Conservation (phyloP, 2,329 filamentous ascomycete genomes). For the Penicillium sp. region DNA sequence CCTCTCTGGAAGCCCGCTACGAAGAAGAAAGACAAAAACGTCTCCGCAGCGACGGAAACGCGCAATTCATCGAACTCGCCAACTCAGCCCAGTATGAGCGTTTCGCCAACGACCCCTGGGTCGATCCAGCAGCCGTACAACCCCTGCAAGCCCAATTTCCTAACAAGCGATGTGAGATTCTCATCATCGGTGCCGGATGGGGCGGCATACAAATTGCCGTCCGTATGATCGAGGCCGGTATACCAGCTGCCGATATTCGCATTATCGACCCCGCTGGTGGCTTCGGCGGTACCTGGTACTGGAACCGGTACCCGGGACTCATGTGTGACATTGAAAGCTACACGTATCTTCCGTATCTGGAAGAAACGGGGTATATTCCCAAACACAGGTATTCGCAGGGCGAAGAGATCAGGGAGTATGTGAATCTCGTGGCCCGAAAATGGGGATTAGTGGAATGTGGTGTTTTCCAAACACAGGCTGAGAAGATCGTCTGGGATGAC, state of each 20-base stretch:
- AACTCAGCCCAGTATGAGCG: not conserved
- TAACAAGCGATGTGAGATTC: not conserved
- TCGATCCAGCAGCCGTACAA: not conserved
- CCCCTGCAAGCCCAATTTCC: conserved; percentile 5
- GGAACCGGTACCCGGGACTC: conserved; percentile 52
- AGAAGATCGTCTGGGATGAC: conserved; percentile 9
- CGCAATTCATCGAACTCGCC: conserved; percentile 6
- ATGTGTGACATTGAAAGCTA: conserved; percentile 62
- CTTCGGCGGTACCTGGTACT: conserved; percentile 44
- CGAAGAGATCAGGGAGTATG: conserved; percentile 12
- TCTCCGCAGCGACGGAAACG: conserved; percentile 5
- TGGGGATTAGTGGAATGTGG: not conserved
- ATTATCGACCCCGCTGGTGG: not conserved
- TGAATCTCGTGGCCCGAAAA: not conserved
- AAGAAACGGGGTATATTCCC: conserved; percentile 9
- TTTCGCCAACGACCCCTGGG: conserved; percentile 10
- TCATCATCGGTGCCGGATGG: conserved; percentile 23
- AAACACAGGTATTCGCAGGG: conserved; percentile 12
- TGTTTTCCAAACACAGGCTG: conserved; percentile 1
- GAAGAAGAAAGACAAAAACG: conserved; percentile 9
- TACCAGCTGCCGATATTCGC: not conserved
- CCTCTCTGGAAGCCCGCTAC: not conserved
- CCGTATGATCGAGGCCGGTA: conserved; percentile 12
- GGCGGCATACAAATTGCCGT: conserved; percentile 13
- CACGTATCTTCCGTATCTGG: not conserved